phyloP scores from a whole-genome alignment of 2,329 filamentous ascomycete species.

The Akanthomyces muscarius region DNA sequence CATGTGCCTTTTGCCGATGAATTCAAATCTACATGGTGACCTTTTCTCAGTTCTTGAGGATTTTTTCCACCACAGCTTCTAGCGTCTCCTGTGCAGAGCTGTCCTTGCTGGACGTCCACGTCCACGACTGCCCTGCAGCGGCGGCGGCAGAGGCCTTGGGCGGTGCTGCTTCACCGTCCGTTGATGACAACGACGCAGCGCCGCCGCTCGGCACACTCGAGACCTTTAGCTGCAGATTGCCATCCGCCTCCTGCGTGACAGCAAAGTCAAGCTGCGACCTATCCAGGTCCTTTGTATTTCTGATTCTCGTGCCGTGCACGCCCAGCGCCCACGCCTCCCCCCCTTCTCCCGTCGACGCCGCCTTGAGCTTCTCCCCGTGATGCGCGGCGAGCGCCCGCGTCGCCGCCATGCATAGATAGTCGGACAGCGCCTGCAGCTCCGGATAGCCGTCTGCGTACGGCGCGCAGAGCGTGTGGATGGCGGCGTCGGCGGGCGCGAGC shows the following conservation, averaged over 20 bases:
- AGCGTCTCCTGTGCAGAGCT: conserved; percentile 21
- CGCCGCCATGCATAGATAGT: conserved; percentile 44
- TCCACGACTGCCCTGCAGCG: conserved; percentile 25
- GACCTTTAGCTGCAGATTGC: not conserved
- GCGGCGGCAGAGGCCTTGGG: too few relatives aligned
- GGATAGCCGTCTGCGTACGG: conserved; percentile 44
- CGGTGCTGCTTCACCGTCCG: too few relatives aligned
- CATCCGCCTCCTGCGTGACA: not conserved
- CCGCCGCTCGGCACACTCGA: conserved; percentile 12
- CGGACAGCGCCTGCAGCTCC: conserved; percentile 39
- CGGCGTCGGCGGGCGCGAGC: conserved; percentile 34
- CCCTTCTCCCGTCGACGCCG: not conserved
- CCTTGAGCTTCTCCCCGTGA: conserved; percentile 27
- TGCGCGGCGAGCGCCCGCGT: conserved; percentile 38
- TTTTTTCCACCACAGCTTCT: conserved; percentile 24
- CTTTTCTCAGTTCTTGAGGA: not conserved
- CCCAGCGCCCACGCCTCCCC: conserved; percentile 27
- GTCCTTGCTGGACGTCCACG: conserved; percentile 25
- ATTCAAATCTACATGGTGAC: not conserved
- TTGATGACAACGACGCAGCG: conserved; percentile 15
- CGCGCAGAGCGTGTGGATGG: conserved; percentile 38
- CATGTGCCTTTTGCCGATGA: not conserved
- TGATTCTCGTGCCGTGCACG: conserved; percentile 32
- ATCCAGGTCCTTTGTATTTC: conserved; percentile 25
- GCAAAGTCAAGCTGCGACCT: not conserved